phyloP scores from a whole-genome alignment of 306 rosid genomes.

The Morella rubra region DNA sequence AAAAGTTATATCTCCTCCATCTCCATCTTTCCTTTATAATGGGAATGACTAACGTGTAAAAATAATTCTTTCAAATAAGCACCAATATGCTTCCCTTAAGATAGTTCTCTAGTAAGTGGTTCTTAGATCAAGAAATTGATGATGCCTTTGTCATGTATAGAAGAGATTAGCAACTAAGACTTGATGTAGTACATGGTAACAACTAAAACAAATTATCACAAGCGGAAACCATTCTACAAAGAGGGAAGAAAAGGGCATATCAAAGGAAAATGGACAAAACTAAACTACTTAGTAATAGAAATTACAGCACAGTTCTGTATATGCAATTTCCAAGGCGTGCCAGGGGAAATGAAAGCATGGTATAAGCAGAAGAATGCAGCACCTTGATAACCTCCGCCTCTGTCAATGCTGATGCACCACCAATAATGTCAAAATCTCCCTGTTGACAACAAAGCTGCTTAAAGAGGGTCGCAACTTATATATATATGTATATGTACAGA shows the following conservation, averaged over 20 bases:
- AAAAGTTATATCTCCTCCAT: too few species aligned
- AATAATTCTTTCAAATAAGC: neutral
- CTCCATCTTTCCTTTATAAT: too few species aligned
- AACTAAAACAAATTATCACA: neutral
- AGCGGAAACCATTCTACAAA: neutral
- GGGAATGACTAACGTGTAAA: too few species aligned
- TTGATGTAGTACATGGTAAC: neutral
- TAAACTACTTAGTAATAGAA: neutral
- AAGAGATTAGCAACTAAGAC: neutral
- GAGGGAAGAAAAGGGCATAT: neutral
- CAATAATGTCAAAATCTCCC: slow-evolving; percentile 98
- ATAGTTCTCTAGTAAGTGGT: neutral
- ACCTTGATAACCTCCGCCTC: slow-evolving; percentile 97
- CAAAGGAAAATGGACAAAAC: neutral
- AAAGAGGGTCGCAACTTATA: slow-evolving; percentile 18
- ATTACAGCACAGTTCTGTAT: neutral
- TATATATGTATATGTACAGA: neutral
- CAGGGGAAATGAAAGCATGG: slow-evolving; percentile 1
- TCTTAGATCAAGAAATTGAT: neutral
- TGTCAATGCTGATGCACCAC: slow-evolving; percentile 76
- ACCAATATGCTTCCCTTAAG: neutral
- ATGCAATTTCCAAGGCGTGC: neutral
- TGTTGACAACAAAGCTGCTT: slow-evolving; percentile 36
- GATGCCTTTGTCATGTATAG: neutral
- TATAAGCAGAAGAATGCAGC: slow-evolving; percentile 16